Conservation (phyloP, 2,329 filamentous ascomycete genomes). For the Calonectria crousiana region DNA sequence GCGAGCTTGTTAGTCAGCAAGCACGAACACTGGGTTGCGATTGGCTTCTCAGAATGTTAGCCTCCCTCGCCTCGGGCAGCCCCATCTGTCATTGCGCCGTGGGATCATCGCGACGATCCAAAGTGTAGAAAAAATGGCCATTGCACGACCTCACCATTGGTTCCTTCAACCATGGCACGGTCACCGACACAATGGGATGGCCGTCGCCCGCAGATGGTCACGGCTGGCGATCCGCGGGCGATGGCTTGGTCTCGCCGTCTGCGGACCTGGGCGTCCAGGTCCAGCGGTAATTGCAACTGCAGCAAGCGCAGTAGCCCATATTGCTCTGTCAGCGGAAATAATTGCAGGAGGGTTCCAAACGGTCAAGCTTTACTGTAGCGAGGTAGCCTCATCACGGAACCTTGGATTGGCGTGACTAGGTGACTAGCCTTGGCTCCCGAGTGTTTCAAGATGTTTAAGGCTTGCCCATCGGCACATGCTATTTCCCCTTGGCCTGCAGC, state of each 20-base stretch:
- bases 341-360: slow-evolving; percentile 27
- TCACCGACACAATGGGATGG: slow-evolving; percentile 21
- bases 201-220: slow-evolving; percentile 18
- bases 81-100: no score
- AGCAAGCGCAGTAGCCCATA: neutral
- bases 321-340: slow-evolving; percentile 10
- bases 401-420: slow-evolving; percentile 36
- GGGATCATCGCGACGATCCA: slow-evolving; percentile 13
- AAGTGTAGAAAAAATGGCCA: slow-evolving; percentile 22
- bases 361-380: slow-evolving; percentile 24
- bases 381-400: slow-evolving; percentile 31
- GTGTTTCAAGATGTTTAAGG: slow-evolving; percentile 22
- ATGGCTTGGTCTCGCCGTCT: slow-evolving; percentile 1
- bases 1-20: slow-evolving; percentile 37
- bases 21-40: slow-evolving; percentile 45
- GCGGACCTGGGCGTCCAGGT: neutral
- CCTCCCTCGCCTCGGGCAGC: slow-evolving; percentile 23
- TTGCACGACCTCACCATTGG: slow-evolving; percentile 35
- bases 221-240: slow-evolving; percentile 2
- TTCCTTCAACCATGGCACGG: slow-evolving; percentile 27
- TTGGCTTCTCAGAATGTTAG: slow-evolving; percentile 48
- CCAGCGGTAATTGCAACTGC: slow-evolving; percentile 1
- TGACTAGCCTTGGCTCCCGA: slow-evolving; percentile 35
- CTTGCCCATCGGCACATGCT: slow-evolving; percentile 9
- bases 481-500: neutral